These are phyloP conservation scores for Hanseniaspora pseudoguilliermondii DNA, from an alignment of 805 yeast genomes.

Conservation along the genomic window DNA sequence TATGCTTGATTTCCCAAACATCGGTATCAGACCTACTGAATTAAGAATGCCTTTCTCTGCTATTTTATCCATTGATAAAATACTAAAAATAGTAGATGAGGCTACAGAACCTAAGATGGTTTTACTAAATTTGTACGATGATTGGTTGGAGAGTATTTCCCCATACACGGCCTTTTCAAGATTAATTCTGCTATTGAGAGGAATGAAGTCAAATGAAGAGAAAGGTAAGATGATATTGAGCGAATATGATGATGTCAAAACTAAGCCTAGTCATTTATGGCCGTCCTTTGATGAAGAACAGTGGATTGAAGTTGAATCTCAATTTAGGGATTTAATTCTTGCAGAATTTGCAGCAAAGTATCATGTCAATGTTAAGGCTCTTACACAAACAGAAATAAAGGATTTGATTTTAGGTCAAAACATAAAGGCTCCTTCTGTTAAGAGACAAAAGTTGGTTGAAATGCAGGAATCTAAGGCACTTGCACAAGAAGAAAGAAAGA, in stretches of 20 bases:
- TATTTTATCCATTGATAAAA: conserved; percentile 66
- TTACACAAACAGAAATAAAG: conserved; percentile 86
- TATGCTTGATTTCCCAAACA: conserved; percentile 91
- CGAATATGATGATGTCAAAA: conserved; percentile 57
- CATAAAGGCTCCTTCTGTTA: conserved; percentile 75
- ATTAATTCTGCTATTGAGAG: conserved; percentile 67
- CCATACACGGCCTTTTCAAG: conserved; percentile 91
- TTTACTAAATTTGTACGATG: conserved; percentile 80
- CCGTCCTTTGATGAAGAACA: conserved; percentile 79
- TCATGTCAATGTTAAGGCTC: conserved; percentile 69
- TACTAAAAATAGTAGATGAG: conserved; percentile 62
- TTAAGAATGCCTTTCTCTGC: conserved; percentile 80
- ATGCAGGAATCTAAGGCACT: conserved; percentile 40
- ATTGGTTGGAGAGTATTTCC: conserved; percentile 75
- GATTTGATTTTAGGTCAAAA: conserved; percentile 92
- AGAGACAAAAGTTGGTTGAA: conserved; percentile 73
- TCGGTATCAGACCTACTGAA: conserved; percentile 79
- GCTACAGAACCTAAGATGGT: conserved; percentile 93
- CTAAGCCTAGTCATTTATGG: conserved; percentile 81
- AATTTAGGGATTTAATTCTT: conserved; percentile 75
- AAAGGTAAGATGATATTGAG: conserved; percentile 60
- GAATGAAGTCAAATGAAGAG: conserved; percentile 64
- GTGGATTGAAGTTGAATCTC: conserved; percentile 83
- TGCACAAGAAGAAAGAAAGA: conserved; percentile 31
- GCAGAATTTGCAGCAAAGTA: conserved; percentile 75